A percentile compares a stretch with the other conserved stretches of the same genome.
Conservation (phyloP, 1,284 basidiomycete species). For the Apiotrichum akiyoshidainum region DNA sequence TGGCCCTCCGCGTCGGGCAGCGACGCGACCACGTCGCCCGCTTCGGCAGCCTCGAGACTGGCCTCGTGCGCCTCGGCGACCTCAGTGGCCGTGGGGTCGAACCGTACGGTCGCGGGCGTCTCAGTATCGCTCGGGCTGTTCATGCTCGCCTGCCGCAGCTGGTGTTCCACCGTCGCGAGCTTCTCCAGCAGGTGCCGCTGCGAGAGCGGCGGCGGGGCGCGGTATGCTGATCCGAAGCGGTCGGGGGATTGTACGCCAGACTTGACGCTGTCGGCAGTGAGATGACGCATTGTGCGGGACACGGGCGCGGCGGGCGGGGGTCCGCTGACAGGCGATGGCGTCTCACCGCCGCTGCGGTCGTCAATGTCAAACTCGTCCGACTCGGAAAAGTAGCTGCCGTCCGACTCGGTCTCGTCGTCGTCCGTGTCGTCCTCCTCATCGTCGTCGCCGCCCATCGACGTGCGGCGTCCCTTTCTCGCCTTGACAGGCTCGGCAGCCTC, state of each 20-base stretch:
- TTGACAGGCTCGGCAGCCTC: conserved; percentile 55
- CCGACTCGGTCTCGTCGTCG: conserved; percentile 54
- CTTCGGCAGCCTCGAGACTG: not conserved
- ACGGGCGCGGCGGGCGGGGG: conserved; percentile 4
- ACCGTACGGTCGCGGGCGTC: no score
- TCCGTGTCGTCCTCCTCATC: conserved; percentile 55
- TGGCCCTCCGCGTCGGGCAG: not conserved
- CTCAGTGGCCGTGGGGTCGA: no score
- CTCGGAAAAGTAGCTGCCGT: conserved; percentile 50
- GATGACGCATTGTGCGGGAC: not conserved
- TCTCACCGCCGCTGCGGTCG: conserved; percentile 58
- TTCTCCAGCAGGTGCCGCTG: conserved; percentile 50
- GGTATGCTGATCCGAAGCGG: conserved; percentile 65
- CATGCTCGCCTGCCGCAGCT: conserved; percentile 8
- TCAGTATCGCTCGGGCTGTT: not conserved
- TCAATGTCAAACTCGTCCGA: conserved; percentile 81
- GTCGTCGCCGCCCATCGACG: conserved; percentile 55
- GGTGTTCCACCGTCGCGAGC: conserved; percentile 21
- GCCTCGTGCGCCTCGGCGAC: not conserved
- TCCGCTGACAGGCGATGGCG: conserved; percentile 24
- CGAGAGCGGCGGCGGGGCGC: conserved; percentile 59
- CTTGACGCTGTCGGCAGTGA: conserved; percentile 11
- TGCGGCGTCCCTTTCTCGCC: conserved; percentile 4
- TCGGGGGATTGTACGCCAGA: conserved; percentile 68
- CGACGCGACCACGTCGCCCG: not conserved